Percentiles rank a stretch among this genome's conserved stretches.
Evolutionary conservation across 1,139 yeast genomes (phyloP).

Genomic region (Hansenula lynferdii): DNA sequence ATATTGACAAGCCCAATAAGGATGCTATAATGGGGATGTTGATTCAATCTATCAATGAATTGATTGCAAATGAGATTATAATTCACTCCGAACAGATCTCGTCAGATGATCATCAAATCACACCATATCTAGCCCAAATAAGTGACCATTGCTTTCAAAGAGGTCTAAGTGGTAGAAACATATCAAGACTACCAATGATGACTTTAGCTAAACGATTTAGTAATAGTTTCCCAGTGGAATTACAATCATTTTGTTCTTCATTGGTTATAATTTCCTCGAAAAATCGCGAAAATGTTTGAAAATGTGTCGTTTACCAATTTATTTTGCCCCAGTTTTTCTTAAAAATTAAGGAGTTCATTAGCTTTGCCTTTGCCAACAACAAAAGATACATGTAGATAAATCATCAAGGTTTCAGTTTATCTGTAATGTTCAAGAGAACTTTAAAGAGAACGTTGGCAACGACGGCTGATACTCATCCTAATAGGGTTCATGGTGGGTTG

Average conservation of each 20-base stretch:
- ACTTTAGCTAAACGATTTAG: not conserved
- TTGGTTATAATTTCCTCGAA: not conserved
- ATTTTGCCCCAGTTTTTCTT: not conserved
- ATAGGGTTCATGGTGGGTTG: constrained; percentile 68
- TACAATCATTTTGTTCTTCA: not conserved
- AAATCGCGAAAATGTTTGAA: not conserved
- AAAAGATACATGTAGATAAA: too few relatives aligned
- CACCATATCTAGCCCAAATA: not conserved
- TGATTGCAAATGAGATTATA: constrained; percentile 8
- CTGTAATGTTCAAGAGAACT: not conserved
- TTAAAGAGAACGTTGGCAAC: constrained; percentile 23
- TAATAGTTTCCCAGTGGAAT: not conserved
- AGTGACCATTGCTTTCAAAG: constrained; percentile 2
- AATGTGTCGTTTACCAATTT: not conserved
- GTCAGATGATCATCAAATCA: not conserved
- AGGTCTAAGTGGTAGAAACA: constrained; percentile 9
- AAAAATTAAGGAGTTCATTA: not conserved
- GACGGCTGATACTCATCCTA: constrained; percentile 39
- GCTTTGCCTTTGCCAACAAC: not conserved
- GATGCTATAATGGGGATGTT: constrained; percentile 24
- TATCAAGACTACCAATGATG: constrained; percentile 6
- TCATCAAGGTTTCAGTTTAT: too few relatives aligned
- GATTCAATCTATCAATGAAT: constrained; percentile 16
- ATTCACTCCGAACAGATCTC: not conserved
- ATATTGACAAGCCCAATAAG: constrained; percentile 25